Evolutionary conservation across 192 early-diverging fungal species (phyloP).

Genomic region (Diversispora epigaea): DNA sequence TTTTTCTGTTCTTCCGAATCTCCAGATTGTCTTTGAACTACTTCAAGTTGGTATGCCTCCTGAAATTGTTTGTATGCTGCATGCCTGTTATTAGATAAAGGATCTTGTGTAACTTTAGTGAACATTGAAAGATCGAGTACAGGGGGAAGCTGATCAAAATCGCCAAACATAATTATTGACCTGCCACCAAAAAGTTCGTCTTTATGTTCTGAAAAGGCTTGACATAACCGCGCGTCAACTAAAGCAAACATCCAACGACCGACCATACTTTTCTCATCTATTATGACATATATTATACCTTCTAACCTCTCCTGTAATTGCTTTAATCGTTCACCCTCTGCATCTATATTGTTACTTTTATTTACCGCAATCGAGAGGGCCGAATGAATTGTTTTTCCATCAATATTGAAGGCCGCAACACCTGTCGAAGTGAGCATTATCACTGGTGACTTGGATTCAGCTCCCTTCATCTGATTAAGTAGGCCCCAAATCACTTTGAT

Average conservation of each 20-base stretch:
- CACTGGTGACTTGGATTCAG: not conserved
- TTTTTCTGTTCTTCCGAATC: too few species aligned
- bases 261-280: conserved; percentile 5
- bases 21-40: not conserved
- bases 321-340: not conserved
- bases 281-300: not conserved
- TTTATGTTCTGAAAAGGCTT: not conserved
- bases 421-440: not conserved
- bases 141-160: not conserved
- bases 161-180: not conserved
- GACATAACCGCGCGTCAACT: not conserved
- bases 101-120: not conserved
- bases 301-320: not conserved
- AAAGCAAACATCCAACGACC: not conserved
- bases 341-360: not conserved
- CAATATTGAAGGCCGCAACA: not conserved
- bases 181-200: not conserved
- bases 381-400: not conserved
- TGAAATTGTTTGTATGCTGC: not conserved
- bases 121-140: not conserved
- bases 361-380: not conserved
- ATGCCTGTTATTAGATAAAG: not conserved
- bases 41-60: not conserved
- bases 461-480: not conserved
- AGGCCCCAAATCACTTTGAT: not conserved